A percentile compares a stretch with the other conserved stretches of the same genome.
These are phyloP conservation scores for Neurospora cerealis DNA, from an alignment of 495 filamentous ascomycete species.

Conservation along the genomic window DNA sequence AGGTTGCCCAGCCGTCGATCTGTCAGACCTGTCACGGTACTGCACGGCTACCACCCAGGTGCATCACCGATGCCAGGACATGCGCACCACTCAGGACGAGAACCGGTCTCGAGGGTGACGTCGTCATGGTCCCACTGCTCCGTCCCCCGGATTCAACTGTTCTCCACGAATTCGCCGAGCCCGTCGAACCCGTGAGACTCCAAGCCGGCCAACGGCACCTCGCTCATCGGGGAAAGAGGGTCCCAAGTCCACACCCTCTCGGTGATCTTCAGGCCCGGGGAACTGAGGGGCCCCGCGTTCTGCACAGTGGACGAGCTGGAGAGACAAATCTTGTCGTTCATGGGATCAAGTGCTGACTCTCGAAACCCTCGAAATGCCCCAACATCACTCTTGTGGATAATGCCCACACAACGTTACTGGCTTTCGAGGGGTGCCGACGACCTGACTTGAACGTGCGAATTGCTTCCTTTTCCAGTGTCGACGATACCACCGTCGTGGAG, in stretches of 20 bases:
- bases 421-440: background rate
- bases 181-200: background rate
- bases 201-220: background rate
- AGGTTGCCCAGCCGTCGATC: background rate
- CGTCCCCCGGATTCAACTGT: background rate
- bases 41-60: background rate
- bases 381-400: background rate
- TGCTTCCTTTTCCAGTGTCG: background rate
- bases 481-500: background rate
- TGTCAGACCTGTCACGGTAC: background rate
- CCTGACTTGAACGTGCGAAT: background rate
- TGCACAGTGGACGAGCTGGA: background rate
- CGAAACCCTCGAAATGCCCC: background rate
- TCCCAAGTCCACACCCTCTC: background rate
- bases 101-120: background rate
- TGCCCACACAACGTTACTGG: background rate
- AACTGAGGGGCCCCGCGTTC: background rate
- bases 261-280: background rate
- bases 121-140: background rate
- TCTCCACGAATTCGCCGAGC: background rate
- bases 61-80: background rate
- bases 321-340: background rate
- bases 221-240: background rate
- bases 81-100: background rate
- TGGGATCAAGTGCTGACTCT: background rate